Evolutionary conservation across 2,329 filamentous ascomycete species (phyloP).

Genomic region (Tolypocladium paradoxum): DNA sequence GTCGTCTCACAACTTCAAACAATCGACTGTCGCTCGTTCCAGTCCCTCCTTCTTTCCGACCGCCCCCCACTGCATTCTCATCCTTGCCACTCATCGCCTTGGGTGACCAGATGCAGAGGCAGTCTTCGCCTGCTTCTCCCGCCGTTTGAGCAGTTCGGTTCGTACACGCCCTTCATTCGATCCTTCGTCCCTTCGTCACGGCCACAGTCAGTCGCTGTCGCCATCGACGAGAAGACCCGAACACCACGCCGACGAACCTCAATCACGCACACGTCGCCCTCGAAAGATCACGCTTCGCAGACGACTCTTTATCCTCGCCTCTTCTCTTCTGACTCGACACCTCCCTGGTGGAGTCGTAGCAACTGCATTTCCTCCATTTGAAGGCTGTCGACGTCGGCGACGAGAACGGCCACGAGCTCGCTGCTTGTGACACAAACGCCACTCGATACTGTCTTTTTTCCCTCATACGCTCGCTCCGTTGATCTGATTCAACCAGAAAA

Average conservation of each 20-base stretch:
- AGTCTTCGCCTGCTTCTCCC: background rate
- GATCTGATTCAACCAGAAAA: background rate
- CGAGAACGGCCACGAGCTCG: background rate
- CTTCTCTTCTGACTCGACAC: background rate
- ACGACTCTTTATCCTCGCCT: background rate
- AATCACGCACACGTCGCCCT: background rate
- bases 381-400: background rate
- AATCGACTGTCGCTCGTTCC: slow-evolving; percentile 27
- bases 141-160: background rate
- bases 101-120: background rate
- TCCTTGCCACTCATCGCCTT: background rate
- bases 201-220: background rate
- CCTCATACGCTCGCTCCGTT: slow-evolving; percentile 8
- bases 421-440: background rate
- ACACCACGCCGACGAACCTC: background rate
- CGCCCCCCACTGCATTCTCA: slow-evolving; percentile 15
- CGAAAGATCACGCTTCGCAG: background rate
- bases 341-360: background rate
- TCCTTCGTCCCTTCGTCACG: background rate
- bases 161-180: background rate
- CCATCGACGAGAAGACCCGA: background rate
- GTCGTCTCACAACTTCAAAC: slow-evolving; percentile 22
- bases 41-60: slow-evolving; percentile 26
- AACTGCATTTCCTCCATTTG: background rate
- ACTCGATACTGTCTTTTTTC: slow-evolving; percentile 1